Conservation (phyloP, 768 basidiomycete species). For the Boletus edulis region DNA sequence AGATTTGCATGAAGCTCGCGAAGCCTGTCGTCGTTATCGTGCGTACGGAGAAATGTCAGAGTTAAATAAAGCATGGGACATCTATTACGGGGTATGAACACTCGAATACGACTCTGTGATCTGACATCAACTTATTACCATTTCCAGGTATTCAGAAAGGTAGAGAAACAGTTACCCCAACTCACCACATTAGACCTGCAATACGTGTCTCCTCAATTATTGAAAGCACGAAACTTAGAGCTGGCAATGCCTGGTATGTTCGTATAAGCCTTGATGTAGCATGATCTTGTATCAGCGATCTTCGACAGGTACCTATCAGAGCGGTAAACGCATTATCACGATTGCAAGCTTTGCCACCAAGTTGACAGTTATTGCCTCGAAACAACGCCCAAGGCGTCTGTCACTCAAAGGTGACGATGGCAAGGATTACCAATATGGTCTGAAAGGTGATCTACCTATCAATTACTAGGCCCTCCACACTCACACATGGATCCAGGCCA, state of each 20-base stretch:
- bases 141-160: slow-evolving; percentile 86
- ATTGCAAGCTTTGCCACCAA: slow-evolving; percentile 88
- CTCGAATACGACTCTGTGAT: background rate
- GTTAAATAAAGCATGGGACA: slow-evolving; percentile 97
- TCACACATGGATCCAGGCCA: slow-evolving; percentile 57
- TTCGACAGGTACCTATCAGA: slow-evolving; percentile 81
- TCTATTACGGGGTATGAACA: slow-evolving; percentile 84
- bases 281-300: background rate
- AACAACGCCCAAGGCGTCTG: slow-evolving; percentile 91
- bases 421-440: slow-evolving; percentile 83
- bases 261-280: background rate
- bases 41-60: slow-evolving; percentile 84
- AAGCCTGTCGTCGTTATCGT: slow-evolving; percentile 84
- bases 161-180: slow-evolving; percentile 90
- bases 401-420: slow-evolving; percentile 89
- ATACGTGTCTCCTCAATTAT: slow-evolving; percentile 91
- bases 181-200: slow-evolving; percentile 91
- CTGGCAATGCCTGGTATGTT: slow-evolving; percentile 88
- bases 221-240: slow-evolving; percentile 87
- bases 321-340: slow-evolving; percentile 76
- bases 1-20: slow-evolving; percentile 89
- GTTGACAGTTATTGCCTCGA: slow-evolving; percentile 91
- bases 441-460: slow-evolving; percentile 65
- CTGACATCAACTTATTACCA: background rate
- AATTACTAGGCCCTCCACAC: background rate